Evolutionary conservation across 2,329 filamentous ascomycete species (phyloP), one percentile per base, ranked within the genome.

Genomic region (Kalmusia sp.): DNA sequence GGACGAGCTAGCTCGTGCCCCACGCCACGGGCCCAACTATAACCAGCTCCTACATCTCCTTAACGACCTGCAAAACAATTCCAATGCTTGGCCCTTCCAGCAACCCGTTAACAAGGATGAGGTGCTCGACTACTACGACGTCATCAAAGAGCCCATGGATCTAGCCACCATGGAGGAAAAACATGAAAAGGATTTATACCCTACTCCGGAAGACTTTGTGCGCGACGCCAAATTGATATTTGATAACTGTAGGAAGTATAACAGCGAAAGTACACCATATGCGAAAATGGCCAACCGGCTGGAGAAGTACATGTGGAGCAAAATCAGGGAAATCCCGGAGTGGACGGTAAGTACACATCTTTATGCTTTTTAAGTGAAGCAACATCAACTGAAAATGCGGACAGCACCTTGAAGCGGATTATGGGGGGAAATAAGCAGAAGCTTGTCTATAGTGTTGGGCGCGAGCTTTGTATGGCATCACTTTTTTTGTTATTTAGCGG

Each of bases 141-240:
- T 98, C 56, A 99, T 99, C 80, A 93, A 93, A 71, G 90, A 96
- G 73, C 95, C 95, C 30, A 99, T 99, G 95, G 95, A 97, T 71
- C 81, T 97, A 41, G 88, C 86, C 41, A 97, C 93, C 17, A 98
- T 99, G 93, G 95, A 98, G 76, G 87, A 86, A 63, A 96, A 96
- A 76, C 88, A 97, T 59, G 93, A 98, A 69, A 91, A 92, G 33
- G 95, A 98, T 76, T 85, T 93, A 68, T 99, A 99, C 71, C 85
- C 87, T 14, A 92, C 87, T 0, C 93, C 95, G 0, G 92, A 98
- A 70, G 95, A 98, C 66, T 97, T 99, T 65, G 87, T 93, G 77
- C 85, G 84, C 58, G 95, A 99, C 72, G 91, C 93, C 8, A 88
- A 87, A 69, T 84, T 98, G 67, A 87, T 99, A 61, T 97, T 96